These are phyloP conservation scores for Aspergillus bertholletiae DNA, from an alignment of 495 filamentous ascomycete genomes.

Conservation along the genomic window DNA sequence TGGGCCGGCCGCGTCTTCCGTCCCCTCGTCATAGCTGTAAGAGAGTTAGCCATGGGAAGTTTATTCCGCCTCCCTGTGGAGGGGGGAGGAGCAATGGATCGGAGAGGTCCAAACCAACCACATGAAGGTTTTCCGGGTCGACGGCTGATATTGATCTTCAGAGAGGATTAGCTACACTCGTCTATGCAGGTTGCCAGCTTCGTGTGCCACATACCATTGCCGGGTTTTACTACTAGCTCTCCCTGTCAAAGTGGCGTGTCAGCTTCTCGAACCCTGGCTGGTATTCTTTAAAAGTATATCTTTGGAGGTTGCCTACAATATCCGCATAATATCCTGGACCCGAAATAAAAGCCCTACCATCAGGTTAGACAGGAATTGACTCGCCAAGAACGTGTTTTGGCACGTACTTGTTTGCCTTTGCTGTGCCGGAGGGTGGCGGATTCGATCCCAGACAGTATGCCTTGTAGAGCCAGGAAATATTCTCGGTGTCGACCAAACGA, in stretches of 20 bases:
- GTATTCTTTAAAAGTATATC: too few species aligned
- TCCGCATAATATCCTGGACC: slow-evolving; percentile 22
- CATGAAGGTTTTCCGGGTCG: slow-evolving; percentile 6
- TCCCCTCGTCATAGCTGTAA: slow-evolving; percentile 15
- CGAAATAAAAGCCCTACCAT: slow-evolving; percentile 14
- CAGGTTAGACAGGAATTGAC: not conserved
- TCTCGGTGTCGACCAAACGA: slow-evolving; percentile 14
- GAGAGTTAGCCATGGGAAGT: not conserved
- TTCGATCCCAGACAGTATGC: slow-evolving; percentile 16
- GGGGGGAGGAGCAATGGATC: too few species aligned
- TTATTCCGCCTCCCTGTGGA: not conserved
- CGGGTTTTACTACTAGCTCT: slow-evolving; percentile 17
- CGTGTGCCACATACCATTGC: not conserved
- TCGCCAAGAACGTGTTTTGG: too few species aligned
- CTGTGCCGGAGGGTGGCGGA: not conserved
- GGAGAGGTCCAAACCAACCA: slow-evolving; percentile 9
- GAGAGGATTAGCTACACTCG: slow-evolving; percentile 5
- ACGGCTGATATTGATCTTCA: not conserved
- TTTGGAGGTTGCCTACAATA: slow-evolving; percentile 4
- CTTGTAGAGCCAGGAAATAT: slow-evolving; percentile 17
- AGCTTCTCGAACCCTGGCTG: not conserved
- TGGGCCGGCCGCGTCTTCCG: slow-evolving; percentile 16
- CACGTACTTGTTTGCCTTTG: slow-evolving; percentile 11
- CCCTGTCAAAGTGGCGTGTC: slow-evolving; percentile 5
- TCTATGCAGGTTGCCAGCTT: not conserved